Base-by-base conservation (phyloP, 2,329 filamentous ascomycete genomes). In the Cladosporium sphaerospermum region DNA sequence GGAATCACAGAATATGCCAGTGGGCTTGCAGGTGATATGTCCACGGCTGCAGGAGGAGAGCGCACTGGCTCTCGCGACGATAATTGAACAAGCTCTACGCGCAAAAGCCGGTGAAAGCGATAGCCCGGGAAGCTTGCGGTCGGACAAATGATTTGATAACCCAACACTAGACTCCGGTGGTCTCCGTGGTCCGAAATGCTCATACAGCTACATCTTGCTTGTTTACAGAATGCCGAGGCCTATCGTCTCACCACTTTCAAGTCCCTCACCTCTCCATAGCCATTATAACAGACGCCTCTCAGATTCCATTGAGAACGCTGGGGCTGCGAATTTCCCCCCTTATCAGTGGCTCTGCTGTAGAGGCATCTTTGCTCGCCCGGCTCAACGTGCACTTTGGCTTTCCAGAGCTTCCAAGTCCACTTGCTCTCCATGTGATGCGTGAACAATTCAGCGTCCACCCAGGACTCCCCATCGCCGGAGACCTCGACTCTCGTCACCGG, bases 401-500 rank as follows among this genome's bases (percentile, higher is more conserved):
- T 72, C 80, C 80, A 83, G 34, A 83, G 62, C 42, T 73, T 72
- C 81, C 81, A 84, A 0, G 77, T 73, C 62, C 73, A 79, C 31
- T 73, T 76, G 31, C 77, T 72, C 65, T 83, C 84, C 54, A 71
- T 69, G 0, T 74, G 56, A 1, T 80, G 78, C 45, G 79, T 73
- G 0, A 67, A 63, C 0, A 79, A 78, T 0, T 82, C 75, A 1
- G 71, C 67, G 52, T 82, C 81, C 84, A 83, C 86, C 1, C 77
- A 80, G 52, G 71, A 72, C 39, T 84, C 83, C 28, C 78, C 79
- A 62, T 88, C 83, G 34, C 82, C 69, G 54, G 79, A 83, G 33
- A 86, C 72, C 59, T 87, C 84, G 2, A 88, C 83, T 19, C 84
- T 79, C 43, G 83, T 75, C 81, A 82, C 41, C 57, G 86, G 83